A percentile compares a stretch with the other conserved stretches of the same genome.
Conservation (phyloP, 768 basidiomycete genomes). For the Gyrodon lividus region DNA sequence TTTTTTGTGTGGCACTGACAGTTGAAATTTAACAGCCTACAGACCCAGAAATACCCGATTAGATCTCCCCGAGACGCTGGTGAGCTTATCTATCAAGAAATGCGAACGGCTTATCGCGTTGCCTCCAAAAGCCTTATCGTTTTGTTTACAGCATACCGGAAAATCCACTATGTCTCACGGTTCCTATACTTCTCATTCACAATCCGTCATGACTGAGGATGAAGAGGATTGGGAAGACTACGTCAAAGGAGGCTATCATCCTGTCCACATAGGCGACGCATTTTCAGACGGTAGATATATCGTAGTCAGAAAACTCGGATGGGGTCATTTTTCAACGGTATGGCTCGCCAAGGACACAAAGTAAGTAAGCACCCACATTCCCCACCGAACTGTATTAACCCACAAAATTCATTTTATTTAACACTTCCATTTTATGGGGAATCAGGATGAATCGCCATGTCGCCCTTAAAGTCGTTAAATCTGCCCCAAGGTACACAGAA, state of each 20-base stretch:
- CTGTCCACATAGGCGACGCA: conserved; percentile 91
- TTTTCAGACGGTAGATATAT: conserved; percentile 86
- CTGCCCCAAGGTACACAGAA: conserved; percentile 94
- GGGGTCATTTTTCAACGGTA: conserved; percentile 93
- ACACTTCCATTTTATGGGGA: conserved; percentile 12
- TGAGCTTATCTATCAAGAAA: conserved; percentile 32
- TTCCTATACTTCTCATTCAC: conserved; percentile 69
- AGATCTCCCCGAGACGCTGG: conserved; percentile 14
- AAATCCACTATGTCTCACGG: conserved; percentile 61
- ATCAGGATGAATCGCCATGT: conserved; percentile 91
- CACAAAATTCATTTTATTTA: conserved; percentile 12
- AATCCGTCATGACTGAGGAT: conserved; percentile 84
- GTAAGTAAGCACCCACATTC: conserved; percentile 42
- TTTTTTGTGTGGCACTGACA: background rate
- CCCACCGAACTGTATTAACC: background rate
- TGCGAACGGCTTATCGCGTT: conserved; percentile 30
- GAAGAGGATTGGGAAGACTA: conserved; percentile 94
- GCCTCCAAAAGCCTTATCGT: conserved; percentile 30
- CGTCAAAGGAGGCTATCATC: conserved; percentile 80
- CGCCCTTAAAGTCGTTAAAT: conserved; percentile 98
- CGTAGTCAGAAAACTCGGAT: conserved; percentile 93
- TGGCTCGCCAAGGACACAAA: conserved; percentile 86
- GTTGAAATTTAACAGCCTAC: background rate
- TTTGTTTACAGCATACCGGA: conserved; percentile 36
- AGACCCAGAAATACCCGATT: conserved; percentile 24